Percentiles rank a stretch among this genome's conserved stretches.
phyloP scores from a whole-genome alignment of 306 rosid genomes.

The Geum urbanum region DNA sequence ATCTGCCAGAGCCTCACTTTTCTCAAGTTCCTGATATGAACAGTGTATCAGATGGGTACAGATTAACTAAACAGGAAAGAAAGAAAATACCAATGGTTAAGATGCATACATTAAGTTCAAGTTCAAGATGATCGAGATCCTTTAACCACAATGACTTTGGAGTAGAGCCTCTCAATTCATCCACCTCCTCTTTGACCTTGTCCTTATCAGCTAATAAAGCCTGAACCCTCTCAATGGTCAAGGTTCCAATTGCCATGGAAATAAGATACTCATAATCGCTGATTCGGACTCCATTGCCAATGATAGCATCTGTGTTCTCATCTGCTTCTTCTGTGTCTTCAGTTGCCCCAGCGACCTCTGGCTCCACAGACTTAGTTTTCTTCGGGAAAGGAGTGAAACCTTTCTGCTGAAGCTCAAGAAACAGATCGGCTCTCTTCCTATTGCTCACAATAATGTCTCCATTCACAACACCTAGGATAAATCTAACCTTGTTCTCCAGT shows the following conservation, averaged over 20 bases:
- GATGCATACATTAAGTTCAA: constrained; percentile 62
- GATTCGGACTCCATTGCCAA: constrained; percentile 31
- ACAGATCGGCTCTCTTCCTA: constrained; percentile 64
- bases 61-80: background rate
- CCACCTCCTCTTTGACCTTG: constrained; percentile 50
- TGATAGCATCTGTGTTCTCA: constrained; percentile 29
- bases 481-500: constrained; percentile 79
- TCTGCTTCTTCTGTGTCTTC: constrained; percentile 56
- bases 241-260: constrained; percentile 69
- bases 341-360: constrained; percentile 83
- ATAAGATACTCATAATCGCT: constrained; percentile 75
- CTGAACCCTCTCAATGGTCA: constrained; percentile 78
- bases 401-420: constrained; percentile 70
- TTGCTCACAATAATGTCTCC: constrained; percentile 86
- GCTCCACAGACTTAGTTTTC: constrained; percentile 71
- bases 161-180: constrained; percentile 59
- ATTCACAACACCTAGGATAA: constrained; percentile 71
- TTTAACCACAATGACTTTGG: constrained; percentile 65
- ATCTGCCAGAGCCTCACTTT: constrained; percentile 50
- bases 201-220: constrained; percentile 57
- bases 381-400: constrained; percentile 89
- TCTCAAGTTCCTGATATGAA: constrained; percentile 59
- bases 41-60: background rate
- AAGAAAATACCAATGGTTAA: background rate
- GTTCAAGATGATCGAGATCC: constrained; percentile 71